Evolutionary conservation across 2,329 filamentous ascomycete genomes (phyloP), one percentile per base, ranked within the genome.

Genomic region (Ceratocystis albifundus): DNA sequence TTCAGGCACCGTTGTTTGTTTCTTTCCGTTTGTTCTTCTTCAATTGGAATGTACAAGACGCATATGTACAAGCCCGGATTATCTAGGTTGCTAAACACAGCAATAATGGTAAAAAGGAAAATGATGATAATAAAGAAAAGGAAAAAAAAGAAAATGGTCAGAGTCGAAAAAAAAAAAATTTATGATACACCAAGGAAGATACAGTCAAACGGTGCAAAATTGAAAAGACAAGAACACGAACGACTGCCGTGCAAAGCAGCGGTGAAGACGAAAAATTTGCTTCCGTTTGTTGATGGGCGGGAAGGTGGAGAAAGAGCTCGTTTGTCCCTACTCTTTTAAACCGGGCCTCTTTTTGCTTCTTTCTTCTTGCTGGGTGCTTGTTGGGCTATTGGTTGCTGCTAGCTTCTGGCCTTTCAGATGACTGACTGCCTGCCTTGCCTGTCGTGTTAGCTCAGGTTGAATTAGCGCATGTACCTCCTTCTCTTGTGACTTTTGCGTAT

Each of bases 251-350:
- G 12, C 36, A 41, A 41, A 41, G 55, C 7, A 59, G 55, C 55
- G 55, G 55, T 59, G 55, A 59, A 36, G 36, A 41, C 36, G 55
- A 59, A 59, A 59, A 59, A 20, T 59, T 32, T 36, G 55, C 15
- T 28, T 36, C 30, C 55, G 30, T 59, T 17, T n/a, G 55, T 59
- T 10, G 17, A 17, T 25, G 15, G 12, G 36, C 36, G 10, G 36
- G 36, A 41, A 41, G 36, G 36, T 41, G 36, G 36, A 15, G 36
- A 41, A 41, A 41, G 36, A 41, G 36, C 25, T 22, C 20, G 55
- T 36, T 59, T n/a, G 55, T 17, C 28, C n/a, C 3, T 28, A 7
- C 53, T 7, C 36, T 41, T 41, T 41, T 3, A 41, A 41, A 41
- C 36, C 36, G 15, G 10, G 36, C 36, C 36, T 41, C 36, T 41